phyloP scores from a whole-genome alignment of 148 eudicot species.

The Oxyria digyna region DNA sequence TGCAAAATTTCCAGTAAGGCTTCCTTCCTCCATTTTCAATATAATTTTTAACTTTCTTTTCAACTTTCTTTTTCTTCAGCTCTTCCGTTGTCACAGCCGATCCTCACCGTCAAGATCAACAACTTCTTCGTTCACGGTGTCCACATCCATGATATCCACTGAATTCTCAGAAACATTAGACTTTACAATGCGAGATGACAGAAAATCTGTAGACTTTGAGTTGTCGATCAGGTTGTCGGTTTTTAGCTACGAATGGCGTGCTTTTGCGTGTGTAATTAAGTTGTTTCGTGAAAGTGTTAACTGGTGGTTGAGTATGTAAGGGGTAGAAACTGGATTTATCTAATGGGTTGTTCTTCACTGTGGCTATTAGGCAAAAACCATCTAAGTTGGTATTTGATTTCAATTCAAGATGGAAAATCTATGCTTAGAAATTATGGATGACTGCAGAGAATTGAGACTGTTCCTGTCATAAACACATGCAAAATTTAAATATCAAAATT shows the following conservation, averaged over 20 bases:
- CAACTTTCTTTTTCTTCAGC: too few relatives aligned
- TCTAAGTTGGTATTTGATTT: neutral
- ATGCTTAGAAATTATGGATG: neutral
- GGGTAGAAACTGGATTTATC: neutral
- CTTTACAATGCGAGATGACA: too few relatives aligned
- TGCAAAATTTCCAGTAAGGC: too few relatives aligned
- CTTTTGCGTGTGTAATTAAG: neutral
- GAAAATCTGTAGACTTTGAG: too few relatives aligned
- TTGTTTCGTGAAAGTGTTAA: neutral
- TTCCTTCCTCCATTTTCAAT: too few relatives aligned
- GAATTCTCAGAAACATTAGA: too few relatives aligned
- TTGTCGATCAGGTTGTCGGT: neutral
- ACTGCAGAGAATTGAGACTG: neutral
- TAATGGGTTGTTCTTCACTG: neutral
- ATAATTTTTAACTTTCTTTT: too few relatives aligned
- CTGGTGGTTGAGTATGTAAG: neutral
- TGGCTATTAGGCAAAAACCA: neutral
- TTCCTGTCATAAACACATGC: too few relatives aligned
- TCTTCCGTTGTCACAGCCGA: too few relatives aligned
- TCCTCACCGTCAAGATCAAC: too few relatives aligned
- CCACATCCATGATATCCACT: too few relatives aligned
- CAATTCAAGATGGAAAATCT: neutral
- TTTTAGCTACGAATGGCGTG: neutral
- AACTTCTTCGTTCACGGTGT: too few relatives aligned
- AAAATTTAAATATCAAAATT: neutral